Evolutionary conservation across 768 basidiomycete species (phyloP).

Genomic region (Daedaleopsis nitida): DNA sequence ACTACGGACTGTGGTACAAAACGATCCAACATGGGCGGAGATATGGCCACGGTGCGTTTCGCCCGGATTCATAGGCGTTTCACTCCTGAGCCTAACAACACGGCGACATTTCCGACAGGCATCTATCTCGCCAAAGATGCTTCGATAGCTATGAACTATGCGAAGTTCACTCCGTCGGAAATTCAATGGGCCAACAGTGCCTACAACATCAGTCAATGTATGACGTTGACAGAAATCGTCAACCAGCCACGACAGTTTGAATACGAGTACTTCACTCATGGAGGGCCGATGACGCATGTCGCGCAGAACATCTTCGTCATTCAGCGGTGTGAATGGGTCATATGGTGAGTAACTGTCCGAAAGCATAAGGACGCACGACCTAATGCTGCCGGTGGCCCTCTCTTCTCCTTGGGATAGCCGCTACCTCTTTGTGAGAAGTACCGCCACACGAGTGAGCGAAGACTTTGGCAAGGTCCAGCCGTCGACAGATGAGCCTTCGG

Average conservation of each 20-base stretch:
- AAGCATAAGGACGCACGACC: neutral
- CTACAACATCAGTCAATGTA: conserved; percentile 48
- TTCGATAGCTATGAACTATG: conserved; percentile 41
- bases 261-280: conserved; percentile 42
- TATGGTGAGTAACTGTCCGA: conserved; percentile 48
- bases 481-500: neutral
- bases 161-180: conserved; percentile 38
- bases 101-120: conserved; percentile 39
- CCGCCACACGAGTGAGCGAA: neutral
- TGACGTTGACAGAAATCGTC: conserved; percentile 64
- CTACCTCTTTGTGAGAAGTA: neutral
- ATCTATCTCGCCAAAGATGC: conserved; percentile 69
- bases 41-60: conserved; percentile 54
- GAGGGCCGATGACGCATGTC: neutral
- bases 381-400: neutral
- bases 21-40: conserved; percentile 55
- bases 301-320: conserved; percentile 46
- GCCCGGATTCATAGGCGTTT: neutral
- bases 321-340: conserved; percentile 64
- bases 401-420: neutral
- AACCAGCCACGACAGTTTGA: conserved; percentile 59
- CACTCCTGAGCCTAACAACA: neutral
- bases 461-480: no score
- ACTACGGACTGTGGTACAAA: conserved; percentile 72
- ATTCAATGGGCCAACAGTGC: conserved; percentile 52